Evolutionary conservation across 2,329 filamentous ascomycete species (phyloP), one percentile per base, ranked within the genome.

Genomic region (Colletotrichum sojae): DNA sequence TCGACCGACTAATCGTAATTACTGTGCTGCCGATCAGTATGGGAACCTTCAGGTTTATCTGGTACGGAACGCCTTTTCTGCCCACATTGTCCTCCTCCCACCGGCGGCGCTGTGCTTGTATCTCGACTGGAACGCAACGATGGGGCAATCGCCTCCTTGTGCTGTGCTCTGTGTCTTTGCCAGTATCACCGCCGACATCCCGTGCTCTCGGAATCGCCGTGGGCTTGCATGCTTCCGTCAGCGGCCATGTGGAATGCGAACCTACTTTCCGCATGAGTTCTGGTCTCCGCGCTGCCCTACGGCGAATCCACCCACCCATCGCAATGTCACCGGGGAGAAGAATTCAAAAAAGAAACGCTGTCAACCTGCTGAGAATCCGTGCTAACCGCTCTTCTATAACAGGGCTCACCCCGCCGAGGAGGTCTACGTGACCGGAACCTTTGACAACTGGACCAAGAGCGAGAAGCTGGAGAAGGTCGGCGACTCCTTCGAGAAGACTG

Each of bases 391-490:
- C 9, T 49, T 60, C 31, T 58, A 8, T n/a, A 77, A 74, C 82
- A 98, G 95, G 95, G 90, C 92, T 78, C 91, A 96, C 80, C 85
- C 90, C 75, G 95, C 93, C 78, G 88, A 91, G 74, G 92, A 97
- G 79, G 95, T 98, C 80, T 95, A 92, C 82, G 96, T 98, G 75
- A 98, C 95, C 48, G 96, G 96, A 79, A 95, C 93, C 72, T 98
- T 98, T 79, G 95, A 98, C 83, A 88, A 94, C 83, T 99, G 96
- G 96, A 88, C 88, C 74, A 95, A 96, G 86, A 94, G 90, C 65
- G 89, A 95, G 80, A 89, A 92, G 84, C 88, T 99, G 67, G 90
- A 94, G 55, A 94, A 94, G 83, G 86, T 90, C 48, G 92, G 88
- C 78, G 85, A 90, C 72, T 76, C 87, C 75, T 97, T 97, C 81